A percentile compares a stretch with the other conserved stretches of the same genome.
Evolutionary conservation across 2,329 filamentous ascomycete species (phyloP).

Genomic region (Aurifilum marmelostoma): DNA sequence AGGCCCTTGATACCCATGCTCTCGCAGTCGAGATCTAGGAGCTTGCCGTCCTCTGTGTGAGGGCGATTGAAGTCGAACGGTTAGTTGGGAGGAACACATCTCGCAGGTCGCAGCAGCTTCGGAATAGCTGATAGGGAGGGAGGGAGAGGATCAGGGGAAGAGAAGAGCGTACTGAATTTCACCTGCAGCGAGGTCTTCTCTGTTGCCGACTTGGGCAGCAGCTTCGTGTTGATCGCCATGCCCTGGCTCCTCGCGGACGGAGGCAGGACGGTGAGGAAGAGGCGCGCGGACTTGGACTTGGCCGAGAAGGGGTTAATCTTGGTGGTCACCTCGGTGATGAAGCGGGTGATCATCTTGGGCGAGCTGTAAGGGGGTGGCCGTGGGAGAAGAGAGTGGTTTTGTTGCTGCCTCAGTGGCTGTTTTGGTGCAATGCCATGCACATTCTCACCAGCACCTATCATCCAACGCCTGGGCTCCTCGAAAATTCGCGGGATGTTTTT

Average conservation of each 20-base stretch:
- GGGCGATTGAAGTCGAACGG: not conserved
- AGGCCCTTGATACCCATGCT: slow-evolving; percentile 84
- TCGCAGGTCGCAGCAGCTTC: no score
- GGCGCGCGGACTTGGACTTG: slow-evolving; percentile 77
- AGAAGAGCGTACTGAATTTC: slow-evolving; percentile 76
- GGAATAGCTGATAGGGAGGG: no score
- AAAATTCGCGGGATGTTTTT: slow-evolving; percentile 15
- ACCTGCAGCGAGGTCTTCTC: slow-evolving; percentile 72
- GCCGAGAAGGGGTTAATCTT: slow-evolving; percentile 91
- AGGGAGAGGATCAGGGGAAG: no score
- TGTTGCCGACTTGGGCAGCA: slow-evolving; percentile 71
- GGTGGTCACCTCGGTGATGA: slow-evolving; percentile 81
- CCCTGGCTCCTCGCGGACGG: slow-evolving; percentile 72
- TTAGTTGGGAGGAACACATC: not conserved
- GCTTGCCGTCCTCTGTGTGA: slow-evolving; percentile 86
- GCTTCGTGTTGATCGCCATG: slow-evolving; percentile 77
- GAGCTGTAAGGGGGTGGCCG: not conserved
- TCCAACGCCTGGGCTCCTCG: not conserved
- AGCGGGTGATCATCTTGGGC: slow-evolving; percentile 76
- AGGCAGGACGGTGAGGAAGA: slow-evolving; percentile 86
- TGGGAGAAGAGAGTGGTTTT: not conserved
- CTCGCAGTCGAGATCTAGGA: slow-evolving; percentile 80
- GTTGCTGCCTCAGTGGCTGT: not conserved
- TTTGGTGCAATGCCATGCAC: not conserved
- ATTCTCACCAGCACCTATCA: not conserved